Percentiles rank a stretch among this genome's conserved stretches.
These are phyloP conservation scores for Mucor circinelloides DNA, from an alignment of 371 early-diverging fungal species.

Conservation along the genomic window DNA sequence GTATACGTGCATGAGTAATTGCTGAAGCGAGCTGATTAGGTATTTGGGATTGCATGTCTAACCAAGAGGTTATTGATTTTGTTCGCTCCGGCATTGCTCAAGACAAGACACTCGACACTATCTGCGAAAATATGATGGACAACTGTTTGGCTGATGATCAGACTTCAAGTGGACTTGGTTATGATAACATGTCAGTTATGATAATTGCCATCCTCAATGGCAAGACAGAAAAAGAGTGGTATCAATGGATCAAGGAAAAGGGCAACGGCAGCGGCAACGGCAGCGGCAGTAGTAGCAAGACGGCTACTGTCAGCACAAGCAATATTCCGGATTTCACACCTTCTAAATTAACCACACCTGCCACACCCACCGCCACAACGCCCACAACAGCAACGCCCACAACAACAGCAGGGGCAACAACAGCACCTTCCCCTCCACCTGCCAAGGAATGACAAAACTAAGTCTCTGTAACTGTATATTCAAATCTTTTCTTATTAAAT, in stretches of 20 bases:
- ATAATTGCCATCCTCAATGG: conserved; percentile 89
- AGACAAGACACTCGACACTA: conserved; percentile 57
- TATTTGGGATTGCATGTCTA: conserved; percentile 97
- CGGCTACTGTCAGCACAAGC: not conserved
- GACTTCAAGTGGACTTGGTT: conserved; percentile 90
- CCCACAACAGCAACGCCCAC: not conserved
- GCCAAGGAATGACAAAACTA: not conserved
- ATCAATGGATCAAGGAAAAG: conserved; percentile 33
- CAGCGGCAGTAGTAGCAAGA: not conserved
- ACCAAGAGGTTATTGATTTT: conserved; percentile 87
- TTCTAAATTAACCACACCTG: not conserved
- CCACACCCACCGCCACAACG: not conserved
- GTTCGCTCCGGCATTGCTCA: conserved; percentile 70
- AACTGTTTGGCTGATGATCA: conserved; percentile 86
- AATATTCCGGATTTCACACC: not conserved
- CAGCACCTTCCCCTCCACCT: not conserved
- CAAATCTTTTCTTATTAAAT: not conserved
- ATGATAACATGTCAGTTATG: conserved; percentile 98
- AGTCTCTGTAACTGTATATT: not conserved
- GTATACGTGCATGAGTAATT: not conserved
- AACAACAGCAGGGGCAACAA: not conserved
- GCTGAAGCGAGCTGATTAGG: conserved; percentile 42
- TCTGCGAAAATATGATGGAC: conserved; percentile 91
- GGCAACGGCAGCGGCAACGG: not conserved
- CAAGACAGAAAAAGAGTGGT: conserved; percentile 75